These are phyloP conservation scores for Hyaloperonospora brassicae DNA, from an alignment of 352 stramenopile species.

Conservation along the genomic window DNA sequence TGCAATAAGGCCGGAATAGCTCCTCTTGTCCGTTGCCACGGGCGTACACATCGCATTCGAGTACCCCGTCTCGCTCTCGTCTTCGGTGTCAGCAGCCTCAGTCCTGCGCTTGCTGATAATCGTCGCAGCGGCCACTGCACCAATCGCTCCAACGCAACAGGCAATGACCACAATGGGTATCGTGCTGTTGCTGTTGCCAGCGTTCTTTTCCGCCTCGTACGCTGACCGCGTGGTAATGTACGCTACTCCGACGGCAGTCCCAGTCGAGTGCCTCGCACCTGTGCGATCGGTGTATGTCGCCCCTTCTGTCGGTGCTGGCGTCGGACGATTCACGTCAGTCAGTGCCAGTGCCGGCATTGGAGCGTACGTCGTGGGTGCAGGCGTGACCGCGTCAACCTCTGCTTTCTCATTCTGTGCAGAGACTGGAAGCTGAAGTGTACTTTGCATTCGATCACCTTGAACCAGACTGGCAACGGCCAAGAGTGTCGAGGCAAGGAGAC, in stretches of 20 bases:
- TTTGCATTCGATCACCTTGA: too few species aligned
- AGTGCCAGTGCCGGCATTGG: too few species aligned
- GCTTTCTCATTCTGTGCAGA: too few species aligned
- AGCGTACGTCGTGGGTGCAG: too few species aligned
- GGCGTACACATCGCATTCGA: background rate
- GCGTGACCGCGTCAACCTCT: too few species aligned
- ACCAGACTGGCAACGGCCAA: too few species aligned
- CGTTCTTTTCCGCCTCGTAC: conserved; percentile 17
- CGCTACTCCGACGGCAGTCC: conserved; percentile 19
- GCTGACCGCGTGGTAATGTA: conserved; percentile 25
- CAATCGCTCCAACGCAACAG: conserved; percentile 37
- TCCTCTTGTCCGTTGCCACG: conserved; percentile 4
- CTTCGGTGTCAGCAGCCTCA: conserved; percentile 1
- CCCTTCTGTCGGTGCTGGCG: background rate
- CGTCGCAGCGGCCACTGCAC: conserved; percentile 30
- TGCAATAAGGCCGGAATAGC: conserved; percentile 25
- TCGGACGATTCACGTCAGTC: background rate
- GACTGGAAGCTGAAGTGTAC: too few species aligned
- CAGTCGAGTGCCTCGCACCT: conserved; percentile 10
- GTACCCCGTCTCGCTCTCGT: background rate
- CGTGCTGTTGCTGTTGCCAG: conserved; percentile 13
- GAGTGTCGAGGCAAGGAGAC: too few species aligned
- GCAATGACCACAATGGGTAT: conserved; percentile 28
- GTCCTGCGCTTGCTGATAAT: conserved; percentile 35
- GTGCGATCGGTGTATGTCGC: conserved; percentile 1